A percentile compares a stretch with the other conserved stretches of the same genome.
Conservation (phyloP, 768 basidiomycete genomes). For the Hericium erinaceus region DNA sequence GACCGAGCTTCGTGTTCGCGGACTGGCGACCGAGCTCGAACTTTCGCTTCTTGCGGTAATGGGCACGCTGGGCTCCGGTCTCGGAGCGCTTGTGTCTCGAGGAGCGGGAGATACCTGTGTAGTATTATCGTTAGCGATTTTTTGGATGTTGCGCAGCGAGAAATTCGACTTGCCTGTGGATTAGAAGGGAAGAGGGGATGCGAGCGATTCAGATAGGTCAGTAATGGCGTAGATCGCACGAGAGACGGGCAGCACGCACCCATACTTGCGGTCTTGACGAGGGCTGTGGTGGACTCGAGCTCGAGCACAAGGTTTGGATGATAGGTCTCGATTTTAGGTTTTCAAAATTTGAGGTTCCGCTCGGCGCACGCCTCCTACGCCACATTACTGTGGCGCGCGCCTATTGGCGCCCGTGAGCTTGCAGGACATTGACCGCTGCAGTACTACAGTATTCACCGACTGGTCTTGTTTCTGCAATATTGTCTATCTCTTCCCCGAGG, state of each 20-base stretch:
- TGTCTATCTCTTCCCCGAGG: too few species aligned
- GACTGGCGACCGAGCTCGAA: slow-evolving; percentile 99
- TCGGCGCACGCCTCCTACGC: neutral
- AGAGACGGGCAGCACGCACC: slow-evolving; percentile 43
- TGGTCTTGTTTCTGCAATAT: too few species aligned
- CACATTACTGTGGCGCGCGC: neutral
- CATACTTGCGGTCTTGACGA: slow-evolving; percentile 72
- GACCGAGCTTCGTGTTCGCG: slow-evolving; percentile 92
- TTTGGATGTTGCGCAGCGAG: neutral
- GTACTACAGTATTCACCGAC: too few species aligned
- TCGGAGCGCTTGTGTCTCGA: slow-evolving; percentile 96
- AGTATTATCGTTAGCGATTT: neutral
- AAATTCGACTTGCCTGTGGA: neutral
- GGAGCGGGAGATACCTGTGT: slow-evolving; percentile 88
- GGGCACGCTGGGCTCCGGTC: slow-evolving; percentile 84
- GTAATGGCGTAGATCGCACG: neutral
- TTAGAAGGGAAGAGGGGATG: neutral
- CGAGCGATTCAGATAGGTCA: neutral
- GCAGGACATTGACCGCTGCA: too few species aligned
- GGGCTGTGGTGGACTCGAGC: slow-evolving; percentile 20
- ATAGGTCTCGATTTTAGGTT: slow-evolving; percentile 9
- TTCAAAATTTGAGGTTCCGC: neutral
- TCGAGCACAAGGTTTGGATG: slow-evolving; percentile 14
- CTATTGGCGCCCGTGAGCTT: too few species aligned
- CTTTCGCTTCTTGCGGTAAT: slow-evolving; percentile 99